These are phyloP conservation scores for Aspergillus kassunensis DNA, from an alignment of 495 filamentous ascomycete genomes.

Conservation along the genomic window DNA sequence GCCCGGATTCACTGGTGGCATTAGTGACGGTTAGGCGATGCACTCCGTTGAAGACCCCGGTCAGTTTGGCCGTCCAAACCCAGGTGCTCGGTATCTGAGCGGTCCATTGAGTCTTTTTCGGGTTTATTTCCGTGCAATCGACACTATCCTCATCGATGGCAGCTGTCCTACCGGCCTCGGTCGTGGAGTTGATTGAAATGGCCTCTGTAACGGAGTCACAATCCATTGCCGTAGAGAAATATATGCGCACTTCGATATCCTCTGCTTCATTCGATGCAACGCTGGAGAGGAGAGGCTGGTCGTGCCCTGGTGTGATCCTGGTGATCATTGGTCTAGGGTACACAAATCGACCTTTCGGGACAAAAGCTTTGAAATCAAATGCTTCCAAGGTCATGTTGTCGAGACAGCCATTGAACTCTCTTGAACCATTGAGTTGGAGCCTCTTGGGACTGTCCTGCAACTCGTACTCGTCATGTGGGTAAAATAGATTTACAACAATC, in stretches of 20 bases:
- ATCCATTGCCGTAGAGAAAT: slow-evolving; percentile 62
- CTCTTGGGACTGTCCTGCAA: slow-evolving; percentile 38
- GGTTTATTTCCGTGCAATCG: slow-evolving; percentile 34
- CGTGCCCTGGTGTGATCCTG: slow-evolving; percentile 61
- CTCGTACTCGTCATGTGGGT: slow-evolving; percentile 54
- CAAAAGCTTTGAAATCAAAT: slow-evolving; percentile 62
- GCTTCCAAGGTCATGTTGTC: slow-evolving; percentile 48
- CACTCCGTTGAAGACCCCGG: slow-evolving; percentile 61
- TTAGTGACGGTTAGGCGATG: slow-evolving; percentile 60
- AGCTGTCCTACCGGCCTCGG: slow-evolving; percentile 37
- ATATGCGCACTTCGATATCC: slow-evolving; percentile 46
- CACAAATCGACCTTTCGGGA: slow-evolving; percentile 49
- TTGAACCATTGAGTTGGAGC: slow-evolving; percentile 42
- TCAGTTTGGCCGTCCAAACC: slow-evolving; percentile 51
- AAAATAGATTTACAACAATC: slow-evolving; percentile 65
- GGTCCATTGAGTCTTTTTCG: slow-evolving; percentile 26
- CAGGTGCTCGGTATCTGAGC: slow-evolving; percentile 54
- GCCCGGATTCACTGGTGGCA: slow-evolving; percentile 34
- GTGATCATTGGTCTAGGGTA: slow-evolving; percentile 63
- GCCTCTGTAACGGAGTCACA: slow-evolving; percentile 51
- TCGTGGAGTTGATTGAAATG: slow-evolving; percentile 53
- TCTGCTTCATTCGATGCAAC: slow-evolving; percentile 42
- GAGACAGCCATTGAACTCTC: slow-evolving; percentile 54
- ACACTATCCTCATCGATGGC: slow-evolving; percentile 39
- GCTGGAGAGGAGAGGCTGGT: slow-evolving; percentile 52